These are phyloP conservation scores for Rossbeevera mucosa DNA, from an alignment of 768 basidiomycete genomes.

Conservation along the genomic window DNA sequence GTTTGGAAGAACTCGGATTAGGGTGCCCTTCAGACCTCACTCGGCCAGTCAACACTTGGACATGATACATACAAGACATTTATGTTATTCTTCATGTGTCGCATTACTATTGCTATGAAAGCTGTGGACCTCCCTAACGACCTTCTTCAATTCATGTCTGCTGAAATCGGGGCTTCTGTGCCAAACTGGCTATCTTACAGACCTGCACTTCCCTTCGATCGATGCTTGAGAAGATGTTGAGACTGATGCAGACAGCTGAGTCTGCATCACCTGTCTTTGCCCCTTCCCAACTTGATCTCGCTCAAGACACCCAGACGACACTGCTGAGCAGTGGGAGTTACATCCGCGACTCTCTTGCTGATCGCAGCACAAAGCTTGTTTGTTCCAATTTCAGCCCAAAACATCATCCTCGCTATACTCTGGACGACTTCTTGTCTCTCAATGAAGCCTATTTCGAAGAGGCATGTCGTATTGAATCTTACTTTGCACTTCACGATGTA, in stretches of 20 bases:
- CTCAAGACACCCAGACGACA: neutral
- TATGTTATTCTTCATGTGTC: constrained; percentile 38
- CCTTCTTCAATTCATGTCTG: constrained; percentile 27
- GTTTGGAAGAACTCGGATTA: constrained; percentile 9
- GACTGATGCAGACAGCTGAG: constrained; percentile 26
- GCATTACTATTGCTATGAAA: constrained; percentile 21
- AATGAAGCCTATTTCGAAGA: constrained; percentile 5
- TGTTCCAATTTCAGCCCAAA: neutral
- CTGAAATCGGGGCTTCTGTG: constrained; percentile 23
- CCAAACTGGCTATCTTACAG: constrained; percentile 35
- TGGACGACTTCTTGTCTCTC: constrained; percentile 1
- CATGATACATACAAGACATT: constrained; percentile 42
- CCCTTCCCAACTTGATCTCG: constrained; percentile 11
- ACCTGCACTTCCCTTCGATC: constrained; percentile 24
- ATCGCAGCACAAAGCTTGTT: neutral
- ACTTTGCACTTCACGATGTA: constrained; percentile 31
- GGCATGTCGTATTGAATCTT: constrained; percentile 5
- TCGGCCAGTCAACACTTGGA: constrained; percentile 11
- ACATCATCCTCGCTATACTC: constrained; percentile 2
- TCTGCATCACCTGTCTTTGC: constrained; percentile 28
- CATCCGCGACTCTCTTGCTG: neutral
- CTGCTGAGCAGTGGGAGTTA: neutral
- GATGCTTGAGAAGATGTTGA: constrained; percentile 34
- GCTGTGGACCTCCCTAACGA: constrained; percentile 20
- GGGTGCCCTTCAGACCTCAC: constrained; percentile 30